Percentiles rank a stretch among this genome's conserved stretches.
These are phyloP conservation scores for Eucalyptus lansdowneana DNA, from an alignment of 345 rosid genomes.

Conservation along the genomic window DNA sequence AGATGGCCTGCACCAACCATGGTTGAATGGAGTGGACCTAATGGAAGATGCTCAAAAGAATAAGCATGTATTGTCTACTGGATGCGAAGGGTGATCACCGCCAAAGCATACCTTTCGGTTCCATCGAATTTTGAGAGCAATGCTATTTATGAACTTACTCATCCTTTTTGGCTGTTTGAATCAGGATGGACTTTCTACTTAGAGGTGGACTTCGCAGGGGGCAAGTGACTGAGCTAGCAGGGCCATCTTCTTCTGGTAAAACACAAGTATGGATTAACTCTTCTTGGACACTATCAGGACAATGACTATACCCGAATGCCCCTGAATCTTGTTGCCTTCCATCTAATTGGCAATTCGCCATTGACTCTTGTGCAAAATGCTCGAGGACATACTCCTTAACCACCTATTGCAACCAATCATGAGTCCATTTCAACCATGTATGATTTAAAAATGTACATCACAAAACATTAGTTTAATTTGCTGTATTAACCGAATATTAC, in stretches of 20 bases:
- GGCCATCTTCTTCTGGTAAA: slow-evolving; percentile 87
- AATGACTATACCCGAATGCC: not conserved
- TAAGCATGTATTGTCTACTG: slow-evolving; percentile 41
- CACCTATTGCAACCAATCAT: not conserved
- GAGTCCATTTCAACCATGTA: not conserved
- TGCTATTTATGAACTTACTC: not conserved
- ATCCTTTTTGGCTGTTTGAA: not conserved
- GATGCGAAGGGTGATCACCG: slow-evolving; percentile 36
- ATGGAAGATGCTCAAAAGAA: slow-evolving; percentile 34
- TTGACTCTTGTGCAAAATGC: not conserved
- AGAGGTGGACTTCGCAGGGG: slow-evolving; percentile 59
- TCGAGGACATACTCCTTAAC: not conserved
- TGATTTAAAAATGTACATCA: not conserved
- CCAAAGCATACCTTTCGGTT: not conserved
- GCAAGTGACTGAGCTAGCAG: slow-evolving; percentile 72
- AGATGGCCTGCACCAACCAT: slow-evolving; percentile 34
- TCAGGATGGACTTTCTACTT: slow-evolving; percentile 58
- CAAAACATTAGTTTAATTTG: not conserved
- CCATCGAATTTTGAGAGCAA: not conserved
- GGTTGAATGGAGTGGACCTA: slow-evolving; percentile 47
- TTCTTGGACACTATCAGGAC: not conserved
- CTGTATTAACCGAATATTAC: not conserved
- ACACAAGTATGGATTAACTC: slow-evolving; percentile 45
- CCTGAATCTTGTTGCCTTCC: not conserved
- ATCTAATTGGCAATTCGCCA: not conserved